Conservation (phyloP, 1,139 yeast species). For the Eremothecium gossypii region DNA sequence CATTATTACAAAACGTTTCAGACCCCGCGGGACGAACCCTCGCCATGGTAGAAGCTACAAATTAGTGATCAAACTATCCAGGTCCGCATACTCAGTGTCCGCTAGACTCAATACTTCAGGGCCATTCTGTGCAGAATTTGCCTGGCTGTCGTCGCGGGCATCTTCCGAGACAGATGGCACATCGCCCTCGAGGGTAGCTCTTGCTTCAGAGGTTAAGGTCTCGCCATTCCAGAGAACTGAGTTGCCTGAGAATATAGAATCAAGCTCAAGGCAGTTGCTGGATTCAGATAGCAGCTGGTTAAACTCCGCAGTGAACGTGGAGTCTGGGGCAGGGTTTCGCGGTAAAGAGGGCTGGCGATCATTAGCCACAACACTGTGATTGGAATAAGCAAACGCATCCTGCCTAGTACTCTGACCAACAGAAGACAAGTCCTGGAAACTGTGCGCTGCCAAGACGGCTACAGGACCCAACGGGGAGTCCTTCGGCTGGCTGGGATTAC, state of each 20-base stretch:
- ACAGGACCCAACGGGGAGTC: constrained; percentile 1
- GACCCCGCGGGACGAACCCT: neutral
- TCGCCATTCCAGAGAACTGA: neutral
- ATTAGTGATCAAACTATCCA: constrained; percentile 22
- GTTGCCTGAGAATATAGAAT: neutral
- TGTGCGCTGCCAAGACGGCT: neutral
- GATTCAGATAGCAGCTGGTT: constrained; percentile 9
- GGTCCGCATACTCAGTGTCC: constrained; percentile 17
- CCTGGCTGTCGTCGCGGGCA: too few relatives aligned
- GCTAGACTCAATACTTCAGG: too few relatives aligned
- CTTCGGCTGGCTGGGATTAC: neutral
- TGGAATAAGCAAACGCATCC: neutral
- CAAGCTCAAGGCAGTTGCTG: constrained; percentile 1
- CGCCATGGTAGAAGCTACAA: neutral
- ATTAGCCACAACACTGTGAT: neutral
- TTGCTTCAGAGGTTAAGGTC: neutral
- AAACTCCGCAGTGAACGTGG: constrained; percentile 9
- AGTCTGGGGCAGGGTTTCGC: constrained; percentile 2
- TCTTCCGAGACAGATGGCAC: too few relatives aligned
- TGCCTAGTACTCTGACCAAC: neutral
- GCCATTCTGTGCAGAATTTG: too few relatives aligned
- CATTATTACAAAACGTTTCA: neutral
- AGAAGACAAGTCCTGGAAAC: neutral
- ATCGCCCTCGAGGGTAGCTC: neutral
- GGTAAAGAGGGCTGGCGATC: neutral